Base-by-base conservation (phyloP, 2,329 filamentous ascomycete species). In the Simplicillium aogashimaense region DNA sequence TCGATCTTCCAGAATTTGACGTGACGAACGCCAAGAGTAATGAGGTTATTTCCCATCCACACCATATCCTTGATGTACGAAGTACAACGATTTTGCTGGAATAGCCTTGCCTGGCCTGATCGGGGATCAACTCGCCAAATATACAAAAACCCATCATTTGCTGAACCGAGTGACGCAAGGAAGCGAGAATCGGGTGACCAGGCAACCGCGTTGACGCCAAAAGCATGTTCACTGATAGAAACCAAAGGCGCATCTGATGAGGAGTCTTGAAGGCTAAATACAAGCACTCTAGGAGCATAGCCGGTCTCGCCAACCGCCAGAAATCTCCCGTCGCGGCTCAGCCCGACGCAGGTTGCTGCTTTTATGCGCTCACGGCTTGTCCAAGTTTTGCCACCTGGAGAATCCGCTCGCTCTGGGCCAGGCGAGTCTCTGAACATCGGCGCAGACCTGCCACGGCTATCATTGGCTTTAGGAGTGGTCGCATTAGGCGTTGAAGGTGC, bases 271-370 rank as follows among this genome's bases (percentile, higher is more conserved):
- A 92, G 79, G 28, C 79, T 87, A 62, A 95, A 98, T 40, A 98
- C 81, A 42, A 97, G 70, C 16, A 98, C 87, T 39, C 92, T 76
- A 6, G 92, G 92, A 39, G 83, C 85, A 60, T 97, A 95, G 16
- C 92, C 92, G 3, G 89, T 94, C 74, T 98, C 92, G 52, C 92
- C 92, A 3, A 97, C 84, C 8, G 90, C 92, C 39, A 98, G 69
- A 56, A 84, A 94, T 51, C 78, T 83, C 28, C 86, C 89, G 61
- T 95, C 88, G 1, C 81, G 78, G 55, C 88, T 95, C 48, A 98
- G 73, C 16, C 87, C 83, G 18, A 98, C 75, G 54, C 89, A 94
- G 5, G 89, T 95, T 2, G 89, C 87, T 14, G 92, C 86, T 64
- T 97, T 97, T 57, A 97, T 89, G 49, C 88, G 79, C 60, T 97